These are phyloP conservation scores for Cryphonectria carpinicola DNA, from an alignment of 2,329 filamentous ascomycete species.

Conservation along the genomic window DNA sequence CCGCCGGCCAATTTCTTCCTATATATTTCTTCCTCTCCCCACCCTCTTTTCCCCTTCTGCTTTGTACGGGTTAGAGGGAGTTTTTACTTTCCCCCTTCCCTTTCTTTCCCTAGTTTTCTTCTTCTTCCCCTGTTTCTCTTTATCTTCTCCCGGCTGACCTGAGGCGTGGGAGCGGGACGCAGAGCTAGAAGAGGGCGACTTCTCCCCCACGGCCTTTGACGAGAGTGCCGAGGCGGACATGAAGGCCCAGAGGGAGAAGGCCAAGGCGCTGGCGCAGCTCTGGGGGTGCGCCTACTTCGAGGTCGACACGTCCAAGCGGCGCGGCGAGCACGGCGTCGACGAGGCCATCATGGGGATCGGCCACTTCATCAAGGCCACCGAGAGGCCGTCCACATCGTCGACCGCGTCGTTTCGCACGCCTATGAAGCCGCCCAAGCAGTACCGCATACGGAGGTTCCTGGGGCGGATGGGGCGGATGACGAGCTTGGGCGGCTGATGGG, in stretches of 20 bases:
- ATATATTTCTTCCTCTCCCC: neutral
- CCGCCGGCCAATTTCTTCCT: too few species aligned
- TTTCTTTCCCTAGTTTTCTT: too few species aligned
- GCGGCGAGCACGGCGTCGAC: slow-evolving; percentile 26
- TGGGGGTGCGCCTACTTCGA: slow-evolving; percentile 30
- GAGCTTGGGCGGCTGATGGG: slow-evolving; percentile 18
- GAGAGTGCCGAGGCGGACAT: slow-evolving; percentile 29
- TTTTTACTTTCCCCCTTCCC: neutral
- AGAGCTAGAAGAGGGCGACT: slow-evolving; percentile 26
- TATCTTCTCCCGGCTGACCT: slow-evolving; percentile 11
- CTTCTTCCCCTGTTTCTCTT: neutral
- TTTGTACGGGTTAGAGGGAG: neutral
- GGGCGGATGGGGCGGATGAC: slow-evolving; percentile 28
- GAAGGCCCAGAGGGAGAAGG: slow-evolving; percentile 26
- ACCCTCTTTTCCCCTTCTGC: neutral
- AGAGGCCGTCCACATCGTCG: slow-evolving; percentile 28
- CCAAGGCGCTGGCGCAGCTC: slow-evolving; percentile 24
- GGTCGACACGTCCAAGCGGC: slow-evolving; percentile 26
- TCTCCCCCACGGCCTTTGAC: slow-evolving; percentile 23
- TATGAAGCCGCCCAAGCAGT: slow-evolving; percentile 29
- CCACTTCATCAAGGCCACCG: slow-evolving; percentile 26
- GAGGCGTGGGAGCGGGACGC: neutral
- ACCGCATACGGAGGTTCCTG: slow-evolving; percentile 28
- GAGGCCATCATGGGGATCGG: slow-evolving; percentile 27
- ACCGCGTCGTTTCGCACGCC: slow-evolving; percentile 28